Base-by-base conservation (phyloP, 2,329 filamentous ascomycete genomes). In the Beauveria medogensis region DNA sequence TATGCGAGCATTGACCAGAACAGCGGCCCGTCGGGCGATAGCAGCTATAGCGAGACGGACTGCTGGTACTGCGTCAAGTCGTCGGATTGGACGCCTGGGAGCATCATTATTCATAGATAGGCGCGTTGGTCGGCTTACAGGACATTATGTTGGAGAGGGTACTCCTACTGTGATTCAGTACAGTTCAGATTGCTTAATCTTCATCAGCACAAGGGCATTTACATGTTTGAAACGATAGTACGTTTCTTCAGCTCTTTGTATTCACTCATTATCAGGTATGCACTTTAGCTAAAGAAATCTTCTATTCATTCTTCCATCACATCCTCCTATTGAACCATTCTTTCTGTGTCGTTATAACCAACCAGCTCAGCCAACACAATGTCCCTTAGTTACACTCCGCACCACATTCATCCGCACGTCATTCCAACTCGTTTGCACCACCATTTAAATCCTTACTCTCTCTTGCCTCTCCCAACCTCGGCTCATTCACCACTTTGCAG, bases 1-100 rank as follows among this genome's bases (percentile, higher is more conserved):
- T 61, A 61, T 22, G 60, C 60, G 20, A 57, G 60, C 40, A 61
- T 61, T 26, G 60, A 61, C 16, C 60, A 61, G 47, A 61, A 61
- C 16, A 57, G 40, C 47, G 48, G 60, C 1, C 50, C 58, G n/a
- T 44, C 44, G 10, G 53, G 60, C 3, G 54, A 61, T 12, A 26
- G 51, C 1, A 26, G n/a, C 26, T 57, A 51, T 12, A 57, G 60
- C 14, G 60, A 61, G 47, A 61, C 60, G 53, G 60, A 61, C 22
- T 40, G 41, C 20, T 61, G 60, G 60, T 61, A 61, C 30, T 61
- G 60, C 8, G 53, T 61, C 44, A 56, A 57, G 40, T 61, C 54
- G 10, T 50, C 53, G 37, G 54, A 61, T 20, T 61, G 60, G 60
- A 53, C 48, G 16, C 60, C 60, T 3, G 60, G 60, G 1, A 61